Percentiles rank a stretch among this genome's conserved stretches.
Conservation (phyloP, 2,329 filamentous ascomycete species). For the Canariomyces notabilis region DNA sequence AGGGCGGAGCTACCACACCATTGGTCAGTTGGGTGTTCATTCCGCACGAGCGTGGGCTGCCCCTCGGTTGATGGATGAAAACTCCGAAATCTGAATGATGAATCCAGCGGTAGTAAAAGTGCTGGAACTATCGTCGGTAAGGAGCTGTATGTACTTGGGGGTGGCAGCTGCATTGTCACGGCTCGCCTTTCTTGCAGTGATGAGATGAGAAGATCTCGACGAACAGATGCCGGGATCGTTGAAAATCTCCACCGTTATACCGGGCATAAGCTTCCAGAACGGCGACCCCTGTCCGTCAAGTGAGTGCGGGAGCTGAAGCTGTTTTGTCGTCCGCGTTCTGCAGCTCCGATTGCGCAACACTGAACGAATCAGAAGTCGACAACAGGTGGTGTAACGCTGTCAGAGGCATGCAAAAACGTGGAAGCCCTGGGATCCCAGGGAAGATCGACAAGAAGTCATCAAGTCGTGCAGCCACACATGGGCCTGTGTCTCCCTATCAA, state of each 20-base stretch:
- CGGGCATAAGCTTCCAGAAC: background rate
- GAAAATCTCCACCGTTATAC: too few species aligned
- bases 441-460: too few species aligned
- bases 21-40: conserved; percentile 5
- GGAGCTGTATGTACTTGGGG: too few species aligned
- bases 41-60: conserved; percentile 11
- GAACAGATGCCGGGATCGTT: background rate
- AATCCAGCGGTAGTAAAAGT: too few species aligned
- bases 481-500: background rate
- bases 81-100: too few species aligned
- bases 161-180: too few species aligned
- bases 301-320: background rate
- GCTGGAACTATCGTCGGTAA: too few species aligned
- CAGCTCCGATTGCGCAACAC: background rate
- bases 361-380: background rate
- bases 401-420: background rate
- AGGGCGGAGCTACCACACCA: background rate
- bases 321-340: too few species aligned
- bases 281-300: background rate
- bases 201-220: background rate
- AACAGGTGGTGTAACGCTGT: background rate
- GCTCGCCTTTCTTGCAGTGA: background rate
- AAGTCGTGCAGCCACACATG: conserved; percentile 7
- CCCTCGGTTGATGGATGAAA: too few species aligned
- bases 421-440: too few species aligned